Evolutionary conservation across 2,329 filamentous ascomycete species (phyloP).

Genomic region (Fusarium globosum): DNA sequence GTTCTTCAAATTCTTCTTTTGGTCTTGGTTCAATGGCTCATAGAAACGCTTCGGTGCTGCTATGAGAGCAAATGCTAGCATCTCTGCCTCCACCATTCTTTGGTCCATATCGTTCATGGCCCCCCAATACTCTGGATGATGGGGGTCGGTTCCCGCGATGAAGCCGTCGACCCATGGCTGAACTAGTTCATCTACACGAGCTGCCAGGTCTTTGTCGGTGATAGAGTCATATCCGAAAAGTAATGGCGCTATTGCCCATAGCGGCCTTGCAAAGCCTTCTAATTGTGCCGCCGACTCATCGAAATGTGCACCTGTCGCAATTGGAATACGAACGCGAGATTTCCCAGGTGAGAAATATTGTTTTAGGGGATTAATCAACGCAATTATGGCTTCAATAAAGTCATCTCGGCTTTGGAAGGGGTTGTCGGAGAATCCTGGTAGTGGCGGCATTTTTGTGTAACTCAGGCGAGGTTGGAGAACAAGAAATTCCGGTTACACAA

Average conservation of each 20-base stretch:
- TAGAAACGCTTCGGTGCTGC: conserved; percentile 53
- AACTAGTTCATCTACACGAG: conserved; percentile 13
- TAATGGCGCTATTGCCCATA: conserved; percentile 51
- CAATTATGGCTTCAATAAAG: conserved; percentile 48
- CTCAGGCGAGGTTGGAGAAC: background rate
- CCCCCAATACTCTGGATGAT: conserved; percentile 59
- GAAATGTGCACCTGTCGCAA: conserved; percentile 55
- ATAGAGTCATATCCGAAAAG: conserved; percentile 51
- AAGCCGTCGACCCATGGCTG: conserved; percentile 49
- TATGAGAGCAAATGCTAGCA: conserved; percentile 61
- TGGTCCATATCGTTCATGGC: conserved; percentile 59
- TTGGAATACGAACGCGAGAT: conserved; percentile 52
- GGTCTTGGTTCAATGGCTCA: conserved; percentile 42
- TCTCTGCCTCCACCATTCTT: conserved; percentile 66
- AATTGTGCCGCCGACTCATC: conserved; percentile 58
- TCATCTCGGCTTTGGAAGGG: conserved; percentile 50
- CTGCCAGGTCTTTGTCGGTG: conserved; percentile 42
- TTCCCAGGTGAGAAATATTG: conserved; percentile 49
- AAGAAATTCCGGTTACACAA: background rate
- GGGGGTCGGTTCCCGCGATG: conserved; percentile 49
- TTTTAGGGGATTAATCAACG: conserved; percentile 50
- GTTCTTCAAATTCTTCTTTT: conserved; percentile 50
- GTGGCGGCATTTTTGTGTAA: conserved; percentile 48
- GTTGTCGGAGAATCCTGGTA: conserved; percentile 57
- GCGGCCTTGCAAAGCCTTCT: conserved; percentile 57